Conservation (phyloP, 495 filamentous ascomycete genomes). For the Thozetella sp. region DNA sequence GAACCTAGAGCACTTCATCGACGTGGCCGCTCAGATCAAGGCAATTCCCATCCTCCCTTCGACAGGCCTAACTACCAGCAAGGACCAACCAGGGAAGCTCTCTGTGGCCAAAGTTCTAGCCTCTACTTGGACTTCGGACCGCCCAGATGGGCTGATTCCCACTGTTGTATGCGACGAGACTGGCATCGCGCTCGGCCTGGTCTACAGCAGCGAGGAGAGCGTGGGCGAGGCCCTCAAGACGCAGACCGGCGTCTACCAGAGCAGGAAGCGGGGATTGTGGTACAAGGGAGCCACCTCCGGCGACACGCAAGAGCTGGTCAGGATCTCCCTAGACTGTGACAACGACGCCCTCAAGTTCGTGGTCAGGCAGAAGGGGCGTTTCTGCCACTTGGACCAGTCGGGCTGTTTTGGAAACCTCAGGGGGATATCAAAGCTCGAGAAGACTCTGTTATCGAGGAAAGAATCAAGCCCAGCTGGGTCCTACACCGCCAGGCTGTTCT, state of each 20-base stretch:
- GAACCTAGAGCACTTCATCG: conserved; percentile 52
- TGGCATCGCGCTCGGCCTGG: conserved; percentile 82
- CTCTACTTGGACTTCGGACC: conserved; percentile 72
- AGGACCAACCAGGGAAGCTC: conserved; percentile 57
- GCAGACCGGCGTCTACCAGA: conserved; percentile 92
- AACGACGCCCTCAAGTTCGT: conserved; percentile 87
- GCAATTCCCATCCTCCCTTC: conserved; percentile 82
- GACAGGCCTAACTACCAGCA: conserved; percentile 65
- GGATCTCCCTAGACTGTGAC: conserved; percentile 87
- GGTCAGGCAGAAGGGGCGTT: conserved; percentile 87
- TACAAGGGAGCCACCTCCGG: conserved; percentile 95
- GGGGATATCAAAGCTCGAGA: conserved; percentile 81
- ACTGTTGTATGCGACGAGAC: conserved; percentile 89
- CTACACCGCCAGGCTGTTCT: conserved; percentile 91
- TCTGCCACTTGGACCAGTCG: conserved; percentile 91
- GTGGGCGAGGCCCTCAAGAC: conserved; percentile 83
- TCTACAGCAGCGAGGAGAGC: conserved; percentile 92
- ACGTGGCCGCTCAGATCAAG: conserved; percentile 52
- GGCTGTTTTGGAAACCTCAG: conserved; percentile 87
- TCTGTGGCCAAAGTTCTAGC: conserved; percentile 71
- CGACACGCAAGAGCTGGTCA: conserved; percentile 86
- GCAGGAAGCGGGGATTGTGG: conserved; percentile 92
- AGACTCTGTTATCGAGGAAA: conserved; percentile 81
- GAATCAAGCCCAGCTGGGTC: conserved; percentile 81
- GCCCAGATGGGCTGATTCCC: conserved; percentile 80